These are phyloP conservation scores for Adenanthera pavonina DNA, from an alignment of 306 rosid genomes.

Conservation along the genomic window DNA sequence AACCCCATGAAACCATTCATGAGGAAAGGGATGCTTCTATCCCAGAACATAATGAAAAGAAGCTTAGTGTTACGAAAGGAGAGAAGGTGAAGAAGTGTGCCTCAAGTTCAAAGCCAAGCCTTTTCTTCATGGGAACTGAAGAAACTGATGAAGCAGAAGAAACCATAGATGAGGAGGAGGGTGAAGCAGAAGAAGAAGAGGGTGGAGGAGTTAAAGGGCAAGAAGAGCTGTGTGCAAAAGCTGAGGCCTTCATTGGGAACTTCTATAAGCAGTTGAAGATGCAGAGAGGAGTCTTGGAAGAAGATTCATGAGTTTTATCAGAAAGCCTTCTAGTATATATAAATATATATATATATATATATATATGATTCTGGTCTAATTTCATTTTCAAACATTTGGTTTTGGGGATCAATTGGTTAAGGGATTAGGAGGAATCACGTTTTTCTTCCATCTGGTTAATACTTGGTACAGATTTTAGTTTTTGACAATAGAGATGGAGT, in stretches of 20 bases:
- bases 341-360: too few species aligned
- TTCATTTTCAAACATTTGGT: too few species aligned
- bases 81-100: constrained; percentile 58
- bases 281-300: constrained; percentile 73
- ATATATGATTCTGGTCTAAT: too few species aligned
- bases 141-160: constrained; percentile 45
- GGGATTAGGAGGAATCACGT: too few species aligned
- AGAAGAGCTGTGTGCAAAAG: constrained; percentile 71
- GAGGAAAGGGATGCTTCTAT: constrained; percentile 28
- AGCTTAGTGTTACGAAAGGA: constrained; percentile 16
- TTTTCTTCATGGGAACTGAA: constrained; percentile 55
- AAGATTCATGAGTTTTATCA: too few species aligned
- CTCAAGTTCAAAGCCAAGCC: constrained; percentile 57
- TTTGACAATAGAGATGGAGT: too few species aligned
- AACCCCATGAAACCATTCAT: constrained; percentile 36
- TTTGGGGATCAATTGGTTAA: too few species aligned
- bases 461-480: too few species aligned
- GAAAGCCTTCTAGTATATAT: too few species aligned
- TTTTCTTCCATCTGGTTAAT: too few species aligned
- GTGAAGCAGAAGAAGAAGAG: constrained; percentile 43
- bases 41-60: constrained; percentile 35
- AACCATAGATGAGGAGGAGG: constrained; percentile 25
- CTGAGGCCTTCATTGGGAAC: constrained; percentile 81
- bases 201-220: constrained; percentile 48
- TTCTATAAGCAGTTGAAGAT: constrained; percentile 82